These are phyloP conservation scores for Pseudogymnoascus pannorum DNA, from an alignment of 2,329 filamentous ascomycete species.

Conservation along the genomic window DNA sequence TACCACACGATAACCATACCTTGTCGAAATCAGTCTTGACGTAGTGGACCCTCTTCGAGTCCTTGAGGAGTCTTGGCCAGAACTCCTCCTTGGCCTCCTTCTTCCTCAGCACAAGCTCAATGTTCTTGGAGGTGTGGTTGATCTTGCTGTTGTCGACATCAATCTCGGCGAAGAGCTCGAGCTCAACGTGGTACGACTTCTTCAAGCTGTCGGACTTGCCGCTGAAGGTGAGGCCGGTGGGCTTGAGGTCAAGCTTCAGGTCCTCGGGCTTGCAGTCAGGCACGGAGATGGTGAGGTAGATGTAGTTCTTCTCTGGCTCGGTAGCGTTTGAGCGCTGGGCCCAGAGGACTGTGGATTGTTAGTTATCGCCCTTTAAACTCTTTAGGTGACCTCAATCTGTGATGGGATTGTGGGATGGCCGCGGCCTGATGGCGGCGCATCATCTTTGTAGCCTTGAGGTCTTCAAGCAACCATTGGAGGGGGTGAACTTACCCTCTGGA, in stretches of 20 bases:
- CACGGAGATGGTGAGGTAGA: slow-evolving; percentile 87
- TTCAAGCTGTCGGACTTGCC: slow-evolving; percentile 80
- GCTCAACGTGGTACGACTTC: slow-evolving; percentile 74
- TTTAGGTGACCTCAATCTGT: neutral
- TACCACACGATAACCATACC: slow-evolving; percentile 39
- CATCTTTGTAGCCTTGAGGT: slow-evolving; percentile 6
- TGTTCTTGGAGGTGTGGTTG: slow-evolving; percentile 79
- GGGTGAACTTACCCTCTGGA: slow-evolving; percentile 12
- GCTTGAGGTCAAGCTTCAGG: slow-evolving; percentile 76
- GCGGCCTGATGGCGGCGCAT: neutral
- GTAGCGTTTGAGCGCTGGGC: slow-evolving; percentile 83
- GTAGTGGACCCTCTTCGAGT: slow-evolving; percentile 83
- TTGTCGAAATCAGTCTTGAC: slow-evolving; percentile 99
- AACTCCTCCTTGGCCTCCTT: slow-evolving; percentile 91
- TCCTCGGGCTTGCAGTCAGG: slow-evolving; percentile 72
- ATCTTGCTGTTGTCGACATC: slow-evolving; percentile 76
- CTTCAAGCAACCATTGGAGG: neutral
- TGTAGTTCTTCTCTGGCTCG: slow-evolving; percentile 82
- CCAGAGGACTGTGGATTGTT: slow-evolving; percentile 68
- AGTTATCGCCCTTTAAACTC: neutral
- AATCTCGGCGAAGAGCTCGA: slow-evolving; percentile 88
- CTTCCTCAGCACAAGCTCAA: slow-evolving; percentile 91
- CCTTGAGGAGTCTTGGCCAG: slow-evolving; percentile 94
- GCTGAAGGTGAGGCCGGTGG: slow-evolving; percentile 70
- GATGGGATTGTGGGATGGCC: neutral